These are phyloP conservation scores for Saturnispora bothae DNA, from an alignment of 805 yeast genomes.

Conservation along the genomic window DNA sequence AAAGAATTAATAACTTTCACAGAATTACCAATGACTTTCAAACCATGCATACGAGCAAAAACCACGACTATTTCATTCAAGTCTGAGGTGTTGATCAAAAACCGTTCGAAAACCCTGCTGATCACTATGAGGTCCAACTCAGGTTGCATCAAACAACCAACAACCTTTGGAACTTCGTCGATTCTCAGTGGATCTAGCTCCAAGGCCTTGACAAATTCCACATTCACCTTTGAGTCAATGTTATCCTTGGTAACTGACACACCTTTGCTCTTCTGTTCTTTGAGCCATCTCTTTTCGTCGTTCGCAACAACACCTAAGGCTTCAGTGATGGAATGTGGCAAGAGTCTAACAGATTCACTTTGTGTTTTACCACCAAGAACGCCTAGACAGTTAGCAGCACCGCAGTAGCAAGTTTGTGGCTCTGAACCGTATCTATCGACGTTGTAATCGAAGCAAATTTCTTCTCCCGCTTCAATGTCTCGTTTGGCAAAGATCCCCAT, in stretches of 20 bases:
- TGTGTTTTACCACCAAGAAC: slow-evolving; percentile 95
- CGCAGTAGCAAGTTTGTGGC: slow-evolving; percentile 91
- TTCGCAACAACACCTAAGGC: slow-evolving; percentile 69
- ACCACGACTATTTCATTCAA: slow-evolving; percentile 37
- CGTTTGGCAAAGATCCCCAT: slow-evolving; percentile 95
- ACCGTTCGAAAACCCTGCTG: slow-evolving; percentile 55
- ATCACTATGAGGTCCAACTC: slow-evolving; percentile 58
- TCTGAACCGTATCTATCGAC: slow-evolving; percentile 95
- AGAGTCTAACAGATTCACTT: slow-evolving; percentile 75
- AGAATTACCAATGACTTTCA: slow-evolving; percentile 60
- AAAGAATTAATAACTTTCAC: slow-evolving; percentile 29
- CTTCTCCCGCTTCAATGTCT: slow-evolving; percentile 66
- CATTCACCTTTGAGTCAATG: slow-evolving; percentile 50
- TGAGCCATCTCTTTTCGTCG: slow-evolving; percentile 64
- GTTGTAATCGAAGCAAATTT: slow-evolving; percentile 83
- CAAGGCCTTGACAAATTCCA: slow-evolving; percentile 52
- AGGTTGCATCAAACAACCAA: slow-evolving; percentile 67
- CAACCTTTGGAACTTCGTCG: slow-evolving; percentile 65
- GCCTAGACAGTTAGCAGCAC: slow-evolving; percentile 85
- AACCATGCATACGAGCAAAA: slow-evolving; percentile 77
- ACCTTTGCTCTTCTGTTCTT: slow-evolving; percentile 41
- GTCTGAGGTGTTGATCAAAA: slow-evolving; percentile 36
- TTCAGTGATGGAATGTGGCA: slow-evolving; percentile 76
- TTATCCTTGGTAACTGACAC: slow-evolving; percentile 39
- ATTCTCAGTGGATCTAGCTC: slow-evolving; percentile 40